Percentiles rank a stretch among this genome's conserved stretches.
Evolutionary conservation across 192 early-diverging fungal species (phyloP).

Genomic region (Chytriomyces sp.): DNA sequence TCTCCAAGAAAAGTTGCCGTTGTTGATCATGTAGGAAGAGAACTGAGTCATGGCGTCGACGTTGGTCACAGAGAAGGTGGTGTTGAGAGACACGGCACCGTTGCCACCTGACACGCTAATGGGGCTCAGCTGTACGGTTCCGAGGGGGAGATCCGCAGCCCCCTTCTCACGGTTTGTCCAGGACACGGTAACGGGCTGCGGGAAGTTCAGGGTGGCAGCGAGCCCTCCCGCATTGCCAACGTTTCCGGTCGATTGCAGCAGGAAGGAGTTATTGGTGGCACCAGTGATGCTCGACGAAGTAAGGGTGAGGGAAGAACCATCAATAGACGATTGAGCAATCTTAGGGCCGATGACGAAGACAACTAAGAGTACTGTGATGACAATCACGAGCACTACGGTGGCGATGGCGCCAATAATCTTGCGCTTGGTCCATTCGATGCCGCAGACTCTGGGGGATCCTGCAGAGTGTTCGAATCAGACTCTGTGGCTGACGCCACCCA

Average conservation of each 20-base stretch:
- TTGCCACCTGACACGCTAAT: not conserved
- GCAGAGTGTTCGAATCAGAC: no score
- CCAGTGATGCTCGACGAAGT: conserved; percentile 28
- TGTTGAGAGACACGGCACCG: conserved; percentile 2
- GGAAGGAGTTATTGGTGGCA: conserved; percentile 21
- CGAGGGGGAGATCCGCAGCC: conserved; percentile 2
- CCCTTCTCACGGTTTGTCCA: conserved; percentile 29
- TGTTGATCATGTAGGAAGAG: conserved; percentile 31
- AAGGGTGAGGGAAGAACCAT: conserved; percentile 32
- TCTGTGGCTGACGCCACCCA: no score
- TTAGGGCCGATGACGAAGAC: conserved; percentile 22
- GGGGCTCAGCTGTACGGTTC: not conserved
- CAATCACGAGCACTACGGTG: conserved; percentile 9
- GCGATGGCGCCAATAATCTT: not conserved
- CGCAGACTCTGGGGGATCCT: no score
- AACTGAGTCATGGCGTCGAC: conserved; percentile 27
- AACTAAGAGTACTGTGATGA: conserved; percentile 4
- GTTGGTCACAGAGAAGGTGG: not conserved
- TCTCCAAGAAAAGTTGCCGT: conserved; percentile 30
- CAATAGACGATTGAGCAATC: conserved; percentile 34
- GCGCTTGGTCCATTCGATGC: conserved; percentile 10
- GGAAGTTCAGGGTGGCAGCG: conserved; percentile 31
- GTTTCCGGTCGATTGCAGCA: conserved; percentile 21
- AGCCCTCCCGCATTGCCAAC: conserved; percentile 30
- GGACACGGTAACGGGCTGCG: conserved; percentile 32